Base-by-base conservation (phyloP, 108 stramenopile genomes). In the Aureococcus anophagefferens region DNA sequence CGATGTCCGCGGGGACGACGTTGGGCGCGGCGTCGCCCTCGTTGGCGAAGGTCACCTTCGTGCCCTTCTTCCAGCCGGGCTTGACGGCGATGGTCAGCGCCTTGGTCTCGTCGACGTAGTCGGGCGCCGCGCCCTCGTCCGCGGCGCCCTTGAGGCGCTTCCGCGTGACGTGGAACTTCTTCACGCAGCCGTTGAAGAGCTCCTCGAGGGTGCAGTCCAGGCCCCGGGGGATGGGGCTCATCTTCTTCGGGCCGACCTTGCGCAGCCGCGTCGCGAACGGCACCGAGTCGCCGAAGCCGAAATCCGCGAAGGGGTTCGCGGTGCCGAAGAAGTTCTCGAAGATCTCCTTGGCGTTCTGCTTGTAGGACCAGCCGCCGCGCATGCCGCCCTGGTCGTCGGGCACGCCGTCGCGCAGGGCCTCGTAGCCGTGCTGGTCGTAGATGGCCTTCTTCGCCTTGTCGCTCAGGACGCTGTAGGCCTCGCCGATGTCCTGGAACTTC, bases 371-470 rank as follows among this genome's bases (percentile, higher is more conserved):
- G 74, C 80, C 70, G 25, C 62, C 45, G 45, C 33, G 72, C 25
- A 0, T 36, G 64, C 45, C 77, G 11, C 73, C 74, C 15, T 36
- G 35, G 13, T 35, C 78, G 34, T 40, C 69, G 33, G 72, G 68
- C 14, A 80, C 75, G 35, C 86, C 87, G 46, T 79, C 82, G 25
- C 67, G 74, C 4, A 88, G 74, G 30, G 82, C 87, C 44, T 85
- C 87, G 63, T 83, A 78, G 46, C 87, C 87, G 79, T 83, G 86
- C 72, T 81, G 81, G 69, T 88, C 87, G 75, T 85, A 88, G 44
- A 87, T 62, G 0, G 84, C 86, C 5, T 82, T 75, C 75, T 86
- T 88, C 59, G 69, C 80, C 72, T 79, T 72, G 83, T 87, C 85
- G 63, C 78, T 76, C 1, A 88, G 75, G 17, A 88, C 87, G 32